phyloP scores from a whole-genome alignment of 1,284 basidiomycete genomes.

The Melampsora larici-populina region DNA sequence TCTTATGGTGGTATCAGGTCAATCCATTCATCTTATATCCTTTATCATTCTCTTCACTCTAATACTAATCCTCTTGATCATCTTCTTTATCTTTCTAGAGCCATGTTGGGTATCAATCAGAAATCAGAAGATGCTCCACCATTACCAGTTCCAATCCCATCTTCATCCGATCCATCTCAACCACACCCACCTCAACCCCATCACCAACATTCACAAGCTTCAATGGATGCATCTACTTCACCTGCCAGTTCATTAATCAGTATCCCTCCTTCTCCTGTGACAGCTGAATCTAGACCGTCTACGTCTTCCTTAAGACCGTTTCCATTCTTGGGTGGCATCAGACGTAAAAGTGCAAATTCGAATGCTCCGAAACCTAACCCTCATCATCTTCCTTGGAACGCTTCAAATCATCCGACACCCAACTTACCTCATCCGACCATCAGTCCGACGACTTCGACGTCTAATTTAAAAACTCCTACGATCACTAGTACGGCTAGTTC shows the following conservation, averaged over 20 bases:
- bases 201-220: slow-evolving; percentile 5
- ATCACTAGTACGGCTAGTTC: background rate
- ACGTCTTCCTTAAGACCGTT: slow-evolving; percentile 33
- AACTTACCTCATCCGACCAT: background rate
- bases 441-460: background rate
- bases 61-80: background rate
- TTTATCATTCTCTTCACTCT: background rate
- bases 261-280: slow-evolving; percentile 5
- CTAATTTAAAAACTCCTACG: background rate
- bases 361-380: slow-evolving; percentile 11
- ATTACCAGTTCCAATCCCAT: background rate
- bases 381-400: background rate
- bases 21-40: too few species aligned
- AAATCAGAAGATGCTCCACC: slow-evolving; percentile 12
- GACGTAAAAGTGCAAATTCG: slow-evolving; percentile 27
- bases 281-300: background rate
- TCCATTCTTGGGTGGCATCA: slow-evolving; percentile 33
- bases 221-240: slow-evolving; percentile 20
- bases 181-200: too few species aligned
- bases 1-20: slow-evolving; percentile 37
- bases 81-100: slow-evolving; percentile 13
- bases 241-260: slow-evolving; percentile 8
- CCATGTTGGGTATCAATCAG: slow-evolving; percentile 30
- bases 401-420: background rate
- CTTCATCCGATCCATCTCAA: slow-evolving; percentile 7